Percentiles rank a stretch among this genome's conserved stretches.
phyloP scores from a whole-genome alignment of 2,329 filamentous ascomycete species.

The Proliferodiscus dingleyae region DNA sequence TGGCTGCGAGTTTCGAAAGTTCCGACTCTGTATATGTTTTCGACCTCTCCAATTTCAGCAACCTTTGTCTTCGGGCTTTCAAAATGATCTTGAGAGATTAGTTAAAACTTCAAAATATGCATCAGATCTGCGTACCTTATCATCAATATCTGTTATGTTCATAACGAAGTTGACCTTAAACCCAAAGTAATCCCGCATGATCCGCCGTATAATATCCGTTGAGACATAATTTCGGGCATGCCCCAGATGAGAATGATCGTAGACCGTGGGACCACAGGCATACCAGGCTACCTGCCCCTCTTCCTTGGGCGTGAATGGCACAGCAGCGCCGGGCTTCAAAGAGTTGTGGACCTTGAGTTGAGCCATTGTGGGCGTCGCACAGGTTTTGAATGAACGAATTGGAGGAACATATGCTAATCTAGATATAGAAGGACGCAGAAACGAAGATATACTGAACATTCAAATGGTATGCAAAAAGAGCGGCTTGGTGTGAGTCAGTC shows the following conservation, averaged over 20 bases:
- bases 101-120: neutral
- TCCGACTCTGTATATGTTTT: slow-evolving; percentile 52
- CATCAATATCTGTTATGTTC: slow-evolving; percentile 68
- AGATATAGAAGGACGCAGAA: slow-evolving; percentile 11
- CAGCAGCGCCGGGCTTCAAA: slow-evolving; percentile 26
- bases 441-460: slow-evolving; percentile 17
- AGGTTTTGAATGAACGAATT: slow-evolving; percentile 10
- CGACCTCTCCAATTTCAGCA: slow-evolving; percentile 74
- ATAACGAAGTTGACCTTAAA: slow-evolving; percentile 66
- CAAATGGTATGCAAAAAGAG: slow-evolving; percentile 4
- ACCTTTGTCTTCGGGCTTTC: slow-evolving; percentile 69
- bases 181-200: slow-evolving; percentile 63
- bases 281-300: slow-evolving; percentile 53
- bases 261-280: slow-evolving; percentile 66
- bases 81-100: slow-evolving; percentile 54
- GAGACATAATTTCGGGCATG: slow-evolving; percentile 71
- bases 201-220: slow-evolving; percentile 65
- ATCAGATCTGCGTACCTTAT: slow-evolving; percentile 40
- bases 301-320: slow-evolving; percentile 27
- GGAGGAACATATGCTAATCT: slow-evolving; percentile 8
- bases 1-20: slow-evolving; percentile 42
- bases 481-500: neutral
- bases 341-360: slow-evolving; percentile 31
- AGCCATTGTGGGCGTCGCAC: slow-evolving; percentile 14
- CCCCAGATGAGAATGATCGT: slow-evolving; percentile 62